Percentiles rank a stretch among this genome's conserved stretches.
Evolutionary conservation across 495 filamentous ascomycete species (phyloP).

Genomic region (Penicillium lagena): DNA sequence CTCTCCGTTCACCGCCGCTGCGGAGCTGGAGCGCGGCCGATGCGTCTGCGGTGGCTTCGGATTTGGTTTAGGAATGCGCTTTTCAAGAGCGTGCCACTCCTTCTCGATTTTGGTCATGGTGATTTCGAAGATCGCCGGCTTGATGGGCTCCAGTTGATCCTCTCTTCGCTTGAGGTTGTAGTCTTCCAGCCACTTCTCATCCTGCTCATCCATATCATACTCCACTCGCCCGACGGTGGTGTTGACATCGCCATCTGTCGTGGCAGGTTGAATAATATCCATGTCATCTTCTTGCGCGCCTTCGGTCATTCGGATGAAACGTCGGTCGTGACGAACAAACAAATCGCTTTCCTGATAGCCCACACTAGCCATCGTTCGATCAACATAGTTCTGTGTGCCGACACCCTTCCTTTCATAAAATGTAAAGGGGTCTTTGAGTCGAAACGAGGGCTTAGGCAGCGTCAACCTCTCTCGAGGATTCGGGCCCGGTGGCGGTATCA

Average conservation of each 20-base stretch:
- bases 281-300: conserved; percentile 76
- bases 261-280: conserved; percentile 54
- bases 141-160: conserved; percentile 71
- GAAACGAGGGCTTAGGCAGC: conserved; percentile 56
- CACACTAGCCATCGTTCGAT: conserved; percentile 86
- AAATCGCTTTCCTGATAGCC: conserved; percentile 93
- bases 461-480: conserved; percentile 62
- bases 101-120: conserved; percentile 99
- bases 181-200: conserved; percentile 88
- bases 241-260: conserved; percentile 56
- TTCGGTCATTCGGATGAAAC: conserved; percentile 72
- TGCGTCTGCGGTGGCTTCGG: conserved; percentile 93
- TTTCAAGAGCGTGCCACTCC: conserved; percentile 95
- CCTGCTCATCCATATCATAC: conserved; percentile 99
- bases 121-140: conserved; percentile 90
- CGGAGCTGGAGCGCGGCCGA: conserved; percentile 82
- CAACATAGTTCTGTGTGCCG: conserved; percentile 66
- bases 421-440: conserved; percentile 51
- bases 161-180: conserved; percentile 70
- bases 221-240: conserved; percentile 72
- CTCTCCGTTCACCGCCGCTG: conserved; percentile 87
- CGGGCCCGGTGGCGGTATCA: conserved; percentile 55
- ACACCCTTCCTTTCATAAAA: conserved; percentile 55
- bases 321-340: conserved; percentile 69
- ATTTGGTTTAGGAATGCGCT: conserved; percentile 90